Percentiles rank a stretch among this genome's conserved stretches.
Evolutionary conservation across 352 stramenopile species (phyloP).

Genomic region (Phytopythium montanum): DNA sequence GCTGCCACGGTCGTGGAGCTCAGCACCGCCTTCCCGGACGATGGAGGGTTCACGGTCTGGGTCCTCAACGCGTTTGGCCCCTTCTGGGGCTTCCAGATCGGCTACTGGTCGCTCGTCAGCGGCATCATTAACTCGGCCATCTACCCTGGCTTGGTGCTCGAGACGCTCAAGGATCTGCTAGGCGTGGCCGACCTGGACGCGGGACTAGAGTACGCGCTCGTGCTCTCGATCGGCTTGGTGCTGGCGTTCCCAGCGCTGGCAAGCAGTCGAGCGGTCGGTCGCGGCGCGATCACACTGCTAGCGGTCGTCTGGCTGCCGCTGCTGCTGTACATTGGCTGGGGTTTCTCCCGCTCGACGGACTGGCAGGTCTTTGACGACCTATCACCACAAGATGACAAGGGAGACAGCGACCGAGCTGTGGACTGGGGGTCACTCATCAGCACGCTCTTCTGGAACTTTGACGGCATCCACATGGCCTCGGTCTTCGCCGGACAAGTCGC

Average conservation of each 20-base stretch:
- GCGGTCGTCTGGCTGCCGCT: constrained; percentile 84
- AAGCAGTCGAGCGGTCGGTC: constrained; percentile 58
- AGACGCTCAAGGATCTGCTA: not conserved
- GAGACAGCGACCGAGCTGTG: constrained; percentile 9
- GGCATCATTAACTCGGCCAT: constrained; percentile 46
- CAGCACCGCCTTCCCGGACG: constrained; percentile 76
- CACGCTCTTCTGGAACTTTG: constrained; percentile 93
- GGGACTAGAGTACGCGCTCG: constrained; percentile 17
- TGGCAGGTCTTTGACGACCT: constrained; percentile 11
- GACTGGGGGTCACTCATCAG: constrained; percentile 82
- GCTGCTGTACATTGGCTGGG: constrained; percentile 42
- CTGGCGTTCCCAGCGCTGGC: constrained; percentile 22
- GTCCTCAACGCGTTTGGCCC: constrained; percentile 82
- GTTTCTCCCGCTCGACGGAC: constrained; percentile 9
- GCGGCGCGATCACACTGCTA: constrained; percentile 51
- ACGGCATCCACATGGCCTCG: constrained; percentile 83
- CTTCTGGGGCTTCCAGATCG: constrained; percentile 64
- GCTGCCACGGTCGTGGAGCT: constrained; percentile 88
- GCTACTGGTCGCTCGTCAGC: constrained; percentile 65
- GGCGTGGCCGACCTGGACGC: not conserved
- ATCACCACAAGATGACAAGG: not conserved
- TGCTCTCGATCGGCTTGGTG: constrained; percentile 19
- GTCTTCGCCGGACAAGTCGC: constrained; percentile 85
- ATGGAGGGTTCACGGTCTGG: constrained; percentile 75
- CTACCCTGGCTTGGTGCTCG: constrained; percentile 47